Base-by-base conservation (phyloP, 1,139 yeast species). In the Zygotorulaspora mrakii region DNA sequence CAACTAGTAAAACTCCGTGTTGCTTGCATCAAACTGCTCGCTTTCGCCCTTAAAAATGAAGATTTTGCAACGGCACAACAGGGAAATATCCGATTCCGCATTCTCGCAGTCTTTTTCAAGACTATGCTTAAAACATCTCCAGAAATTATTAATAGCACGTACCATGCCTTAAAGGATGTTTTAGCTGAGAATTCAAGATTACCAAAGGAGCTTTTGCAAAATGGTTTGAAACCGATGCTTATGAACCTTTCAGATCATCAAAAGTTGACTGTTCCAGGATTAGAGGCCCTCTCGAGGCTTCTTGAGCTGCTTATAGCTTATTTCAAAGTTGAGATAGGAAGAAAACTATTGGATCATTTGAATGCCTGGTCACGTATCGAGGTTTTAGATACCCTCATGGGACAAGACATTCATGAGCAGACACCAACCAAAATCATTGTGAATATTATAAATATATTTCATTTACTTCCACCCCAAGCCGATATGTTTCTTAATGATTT, bases 291-390 rank as follows among this genome's bases (percentile, higher is more conserved):
- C 24, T 95, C 96, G 0, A 72, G 94, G 36, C 70, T 94, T 23
- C 70, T 94, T 39, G 96, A 91, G 56, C 69, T 94, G 17, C 70
- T 94, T 52, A 88, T 91, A 26, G 86, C 94, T 2, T 91, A 94
- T 56, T 94, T 94, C 69, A 83, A 94, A 59, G 96, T 91, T 16
- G 99, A 94, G 62, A 91, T 94, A 51, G 99, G 99, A 23, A 76
- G 89, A 42, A 94, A 94, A 56, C 69, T 94, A 40, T 71, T 94
- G 21, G 98, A 94, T 55, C 98, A 94, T 64, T 69, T 91, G 51
- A 85, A 82, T 75, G 96, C 96, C 0, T 89, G 96, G 96, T 96
- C 97, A 0, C 94, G 87, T 51, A 87, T 94, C 5, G 76, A 77
- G 33, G 77, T 85, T 1, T 66, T 94, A 35, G 66, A 62, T 33